Base-by-base conservation (phyloP, 164 flowering plant species). In the Piper betle region DNA sequence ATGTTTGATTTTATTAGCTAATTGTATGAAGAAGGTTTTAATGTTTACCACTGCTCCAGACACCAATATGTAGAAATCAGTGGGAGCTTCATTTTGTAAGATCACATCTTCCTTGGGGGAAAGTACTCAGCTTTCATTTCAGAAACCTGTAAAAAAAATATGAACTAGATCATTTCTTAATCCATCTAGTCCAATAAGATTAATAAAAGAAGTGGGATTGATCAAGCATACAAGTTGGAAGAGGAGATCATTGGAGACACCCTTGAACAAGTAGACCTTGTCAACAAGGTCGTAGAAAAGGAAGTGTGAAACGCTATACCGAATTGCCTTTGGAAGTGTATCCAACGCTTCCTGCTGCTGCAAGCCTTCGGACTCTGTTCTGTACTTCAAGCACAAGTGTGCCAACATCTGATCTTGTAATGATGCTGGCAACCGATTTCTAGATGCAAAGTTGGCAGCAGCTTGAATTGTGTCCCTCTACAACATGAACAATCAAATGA, bases 111-210 rank as follows among this genome's bases (percentile, higher is more conserved):
- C 96, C 69, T 82, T 89, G 98, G 96, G 59, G 96, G 89, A 69
- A 84, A 92, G 67, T 84, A 92, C 73, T 89, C 97, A 2, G 94
- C 85, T 76, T 86, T 92, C 96, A 89, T 89, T 74, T 87, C 98
- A 4, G 98, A 87, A 43, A 91, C 96, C 97, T 91, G 65, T 17
- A 60, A 59, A 54, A 57, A n/a, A 60, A 46, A 63, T 12, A 10
- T 6, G 50, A 5, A 4, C 15, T 0, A 15, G 12, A 46, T 46
- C 50, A 46, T 10, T 46, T 46, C 15, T 46, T 10, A 1, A 3
- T 46, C 15, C 10, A 10, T 6, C 15, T 46, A 46, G 9, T 6
- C 15, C 50, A 10, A 46, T 12, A 10, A 46, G 15, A 46, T 46
- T 10, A 55, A 17, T 7, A 4, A 2, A 0, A 13, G 9, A 25